Percentiles rank a stretch among this genome's conserved stretches.
Conservation (phyloP, 345 rosid genomes). For the Heritiera fomes region DNA sequence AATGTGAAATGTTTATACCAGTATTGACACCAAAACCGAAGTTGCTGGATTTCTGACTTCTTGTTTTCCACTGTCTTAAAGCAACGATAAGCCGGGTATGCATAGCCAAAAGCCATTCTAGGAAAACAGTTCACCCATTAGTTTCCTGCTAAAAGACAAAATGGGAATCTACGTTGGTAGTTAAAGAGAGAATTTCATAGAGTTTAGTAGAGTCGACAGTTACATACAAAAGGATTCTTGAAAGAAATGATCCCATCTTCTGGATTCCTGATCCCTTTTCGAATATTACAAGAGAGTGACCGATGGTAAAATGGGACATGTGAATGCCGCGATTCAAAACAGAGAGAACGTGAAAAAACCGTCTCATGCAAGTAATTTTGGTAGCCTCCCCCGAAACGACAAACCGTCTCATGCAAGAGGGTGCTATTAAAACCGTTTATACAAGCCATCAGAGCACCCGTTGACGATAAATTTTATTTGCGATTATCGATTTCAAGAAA, state of each 20-base stretch:
- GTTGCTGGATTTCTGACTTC: constrained; percentile 25
- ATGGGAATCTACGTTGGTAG: neutral
- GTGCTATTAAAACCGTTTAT: too few relatives aligned
- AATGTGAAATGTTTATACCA: constrained; percentile 32
- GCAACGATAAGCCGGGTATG: constrained; percentile 36
- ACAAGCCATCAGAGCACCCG: too few relatives aligned
- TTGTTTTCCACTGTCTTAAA: constrained; percentile 43
- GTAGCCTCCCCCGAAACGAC: too few relatives aligned
- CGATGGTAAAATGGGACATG: too few relatives aligned
- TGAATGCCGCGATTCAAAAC: too few relatives aligned
- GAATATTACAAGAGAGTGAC: neutral
- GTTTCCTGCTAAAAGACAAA: neutral
- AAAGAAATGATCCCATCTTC: constrained; percentile 43
- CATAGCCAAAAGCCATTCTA: constrained; percentile 56
- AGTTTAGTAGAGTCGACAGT: too few relatives aligned
- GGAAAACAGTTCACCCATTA: neutral
- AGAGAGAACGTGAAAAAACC: too few relatives aligned
- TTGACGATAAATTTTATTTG: too few relatives aligned
- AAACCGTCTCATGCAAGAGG: too few relatives aligned
- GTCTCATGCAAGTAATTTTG: too few relatives aligned
- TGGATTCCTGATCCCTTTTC: neutral
- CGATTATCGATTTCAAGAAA: too few relatives aligned
- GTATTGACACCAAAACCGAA: constrained; percentile 56
- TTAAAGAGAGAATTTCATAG: neutral
- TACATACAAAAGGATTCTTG: constrained; percentile 28